Evolutionary conservation across 2,329 filamentous ascomycete species (phyloP), one percentile per base, ranked within the genome.

Genomic region (Macrophomina pseudophaseolina): DNA sequence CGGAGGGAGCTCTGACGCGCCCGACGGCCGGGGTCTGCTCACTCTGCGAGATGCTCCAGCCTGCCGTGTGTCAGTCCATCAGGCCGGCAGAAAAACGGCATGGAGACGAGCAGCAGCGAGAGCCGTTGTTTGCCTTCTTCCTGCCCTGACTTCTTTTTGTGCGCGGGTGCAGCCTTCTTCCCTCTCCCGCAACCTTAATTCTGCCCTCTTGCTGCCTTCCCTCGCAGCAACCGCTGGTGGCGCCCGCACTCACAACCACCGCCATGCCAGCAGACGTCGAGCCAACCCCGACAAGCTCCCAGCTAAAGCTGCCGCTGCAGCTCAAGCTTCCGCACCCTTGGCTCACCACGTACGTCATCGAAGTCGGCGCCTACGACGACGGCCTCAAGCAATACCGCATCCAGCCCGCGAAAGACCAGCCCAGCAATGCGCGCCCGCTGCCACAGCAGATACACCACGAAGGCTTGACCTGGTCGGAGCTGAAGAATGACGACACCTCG

Each of bases 301-400:
- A 48, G 44, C 42, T 40, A 12, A 16, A 49, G 32, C 42, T 49
- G 58, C 58, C 58, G 58, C 44, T 60, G 44, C 4, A 62, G 44
- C 58, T 62, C 44, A 60, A 49, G 30, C 42, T 62, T 16, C 76
- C 76, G 30, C 76, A 79, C 67, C 76, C 76, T 30, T 79, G 77
- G 67, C 74, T 79, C 35, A 78, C 76, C 18, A 70, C 74, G 44
- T 78, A 78, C 66, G 14, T 16, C 48, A 53, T 44, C 12, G 23
- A 30, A 11, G 60, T 44, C 23, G 32, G 12, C 33, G 60, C 33
- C 60, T n/a, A 42, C 60, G 38, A 40, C 23, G 30, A 30, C 28
- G 32, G 40, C 38, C 12, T 60, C 42, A 23, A 60, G 32, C 58
- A 49, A 2, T 23, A 35, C 49, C 28, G 14, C 49, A 46, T 48